A percentile compares a stretch with the other conserved stretches of the same genome.
Evolutionary conservation across 352 stramenopile species (phyloP).

Genomic region (Phytophthora idaei): DNA sequence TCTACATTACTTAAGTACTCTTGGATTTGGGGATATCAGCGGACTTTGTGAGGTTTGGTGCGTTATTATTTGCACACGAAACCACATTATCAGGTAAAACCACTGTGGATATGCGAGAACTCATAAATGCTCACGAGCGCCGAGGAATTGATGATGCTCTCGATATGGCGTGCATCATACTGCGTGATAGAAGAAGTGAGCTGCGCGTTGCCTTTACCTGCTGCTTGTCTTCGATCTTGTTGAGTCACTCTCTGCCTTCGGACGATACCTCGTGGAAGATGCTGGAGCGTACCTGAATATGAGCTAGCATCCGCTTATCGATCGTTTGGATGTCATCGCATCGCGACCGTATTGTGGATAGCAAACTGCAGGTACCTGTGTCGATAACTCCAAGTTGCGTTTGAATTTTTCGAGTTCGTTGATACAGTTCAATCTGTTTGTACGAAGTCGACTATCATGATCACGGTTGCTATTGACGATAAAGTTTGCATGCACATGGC

Average conservation of each 20-base stretch:
- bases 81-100: background rate
- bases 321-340: background rate
- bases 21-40: background rate
- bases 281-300: constrained; percentile 12
- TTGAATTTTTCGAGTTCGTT: constrained; percentile 1
- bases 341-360: background rate
- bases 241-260: background rate
- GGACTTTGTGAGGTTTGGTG: background rate
- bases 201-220: background rate
- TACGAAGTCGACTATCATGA: background rate
- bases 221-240: background rate
- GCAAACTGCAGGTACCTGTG: background rate
- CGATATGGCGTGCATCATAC: background rate
- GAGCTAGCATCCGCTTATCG: background rate
- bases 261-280: constrained; percentile 10
- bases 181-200: background rate
- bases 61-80: background rate
- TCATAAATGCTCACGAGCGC: background rate
- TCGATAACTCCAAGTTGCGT: background rate
- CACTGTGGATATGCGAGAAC: background rate
- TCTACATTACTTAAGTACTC: background rate
- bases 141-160: background rate
- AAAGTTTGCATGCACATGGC: background rate
- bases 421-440: background rate
- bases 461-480: constrained; percentile 1